These are phyloP conservation scores for Colletotrichum graminicola DNA, from an alignment of 2,329 filamentous ascomycete genomes.

Conservation along the genomic window DNA sequence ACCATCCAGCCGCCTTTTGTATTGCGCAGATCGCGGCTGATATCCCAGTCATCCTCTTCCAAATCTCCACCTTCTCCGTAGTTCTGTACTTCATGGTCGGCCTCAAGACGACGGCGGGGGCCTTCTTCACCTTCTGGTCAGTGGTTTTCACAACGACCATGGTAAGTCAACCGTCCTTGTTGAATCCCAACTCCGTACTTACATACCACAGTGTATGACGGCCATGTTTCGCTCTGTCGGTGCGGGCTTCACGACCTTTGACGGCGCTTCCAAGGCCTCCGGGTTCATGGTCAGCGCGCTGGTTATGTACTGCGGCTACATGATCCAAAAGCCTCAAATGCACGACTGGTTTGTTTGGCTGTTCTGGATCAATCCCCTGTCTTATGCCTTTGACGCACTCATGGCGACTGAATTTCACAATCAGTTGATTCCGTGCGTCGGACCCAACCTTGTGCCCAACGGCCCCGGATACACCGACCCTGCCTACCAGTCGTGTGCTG, in stretches of 20 bases:
- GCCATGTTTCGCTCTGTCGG: conserved; percentile 69
- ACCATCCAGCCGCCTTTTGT: conserved; percentile 71
- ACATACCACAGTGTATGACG: conserved; percentile 61
- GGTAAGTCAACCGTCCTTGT: conserved; percentile 50
- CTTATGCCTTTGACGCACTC: conserved; percentile 77
- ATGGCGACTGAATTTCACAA: conserved; percentile 78
- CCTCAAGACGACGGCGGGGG: conserved; percentile 61
- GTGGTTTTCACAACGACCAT: conserved; percentile 64
- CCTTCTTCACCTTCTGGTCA: conserved; percentile 74
- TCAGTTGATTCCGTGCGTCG: conserved; percentile 64
- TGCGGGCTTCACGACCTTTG: conserved; percentile 67
- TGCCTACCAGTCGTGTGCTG: conserved; percentile 65
- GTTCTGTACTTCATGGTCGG: conserved; percentile 75
- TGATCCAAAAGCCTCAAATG: conserved; percentile 72
- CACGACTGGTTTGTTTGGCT: conserved; percentile 74
- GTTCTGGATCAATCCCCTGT: conserved; percentile 74
- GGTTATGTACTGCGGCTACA: conserved; percentile 74
- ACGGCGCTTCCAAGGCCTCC: conserved; percentile 69
- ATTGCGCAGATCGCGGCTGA: conserved; percentile 67
- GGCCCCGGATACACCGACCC: conserved; percentile 61
- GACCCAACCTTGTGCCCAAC: conserved; percentile 62
- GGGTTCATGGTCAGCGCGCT: conserved; percentile 63
- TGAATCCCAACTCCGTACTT: neutral
- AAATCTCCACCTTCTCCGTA: conserved; percentile 69
- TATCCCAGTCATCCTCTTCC: conserved; percentile 68